phyloP scores from a whole-genome alignment of 1,139 yeast genomes.

The Lodderomyces jiufengensis region DNA sequence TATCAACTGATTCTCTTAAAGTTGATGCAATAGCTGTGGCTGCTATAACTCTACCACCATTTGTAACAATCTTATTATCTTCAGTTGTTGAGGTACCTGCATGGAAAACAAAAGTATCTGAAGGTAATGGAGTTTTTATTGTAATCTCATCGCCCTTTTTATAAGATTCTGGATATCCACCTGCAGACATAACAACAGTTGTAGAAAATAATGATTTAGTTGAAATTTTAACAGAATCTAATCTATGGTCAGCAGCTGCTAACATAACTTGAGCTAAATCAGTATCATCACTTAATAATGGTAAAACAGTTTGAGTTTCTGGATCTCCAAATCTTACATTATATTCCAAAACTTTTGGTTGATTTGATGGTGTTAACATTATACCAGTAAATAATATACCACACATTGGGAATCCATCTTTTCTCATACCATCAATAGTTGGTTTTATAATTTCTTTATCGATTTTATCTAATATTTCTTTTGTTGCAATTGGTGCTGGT shows the following conservation, averaged over 20 bases:
- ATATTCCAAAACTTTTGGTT: conserved; percentile 92
- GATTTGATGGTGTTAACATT: conserved; percentile 76
- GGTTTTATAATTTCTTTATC: conserved; percentile 77
- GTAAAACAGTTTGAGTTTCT: conserved; percentile 95
- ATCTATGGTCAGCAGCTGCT: conserved; percentile 92
- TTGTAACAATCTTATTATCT: conserved; percentile 65
- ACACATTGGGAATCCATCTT: conserved; percentile 91
- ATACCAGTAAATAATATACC: conserved; percentile 97
- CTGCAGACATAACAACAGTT: conserved; percentile 95
- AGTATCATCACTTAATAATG: conserved; percentile 74
- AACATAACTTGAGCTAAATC: conserved; percentile 90
- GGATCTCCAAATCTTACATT: conserved; percentile 99
- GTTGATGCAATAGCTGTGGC: conserved; percentile 81
- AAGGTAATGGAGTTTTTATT: conserved; percentile 45
- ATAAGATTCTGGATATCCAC: conserved; percentile 91
- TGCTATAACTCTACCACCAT: conserved; percentile 97
- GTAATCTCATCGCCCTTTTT: conserved; percentile 82
- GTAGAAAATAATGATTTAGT: conserved; percentile 68
- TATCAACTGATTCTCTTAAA: conserved; percentile 74
- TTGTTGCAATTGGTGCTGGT: conserved; percentile 91
- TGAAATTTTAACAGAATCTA: conserved; percentile 75
- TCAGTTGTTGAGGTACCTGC: conserved; percentile 74
- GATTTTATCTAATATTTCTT: conserved; percentile 63
- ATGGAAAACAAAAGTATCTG: conserved; percentile 75
- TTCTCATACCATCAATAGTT: conserved; percentile 94